These are phyloP conservation scores for Yarrowia phangngaensis DNA, from an alignment of 805 yeast genomes.

Conservation along the genomic window DNA sequence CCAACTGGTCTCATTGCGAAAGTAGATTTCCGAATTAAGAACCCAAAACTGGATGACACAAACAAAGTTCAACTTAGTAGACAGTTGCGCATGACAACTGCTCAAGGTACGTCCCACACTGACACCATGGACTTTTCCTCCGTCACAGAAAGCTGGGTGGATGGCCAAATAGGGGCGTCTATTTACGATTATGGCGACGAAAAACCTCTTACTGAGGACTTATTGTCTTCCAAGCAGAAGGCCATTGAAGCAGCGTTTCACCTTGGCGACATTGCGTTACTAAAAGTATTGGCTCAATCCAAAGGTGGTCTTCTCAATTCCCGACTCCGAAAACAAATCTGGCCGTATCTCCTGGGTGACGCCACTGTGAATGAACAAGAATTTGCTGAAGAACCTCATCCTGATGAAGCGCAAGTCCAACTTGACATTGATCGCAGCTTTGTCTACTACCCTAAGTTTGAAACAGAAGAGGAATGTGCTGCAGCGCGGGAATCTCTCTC, in stretches of 20 bases:
- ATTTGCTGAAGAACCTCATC: slow-evolving; percentile 42
- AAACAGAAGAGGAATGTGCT: slow-evolving; percentile 36
- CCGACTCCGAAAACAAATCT: slow-evolving; percentile 1
- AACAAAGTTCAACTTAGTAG: not conserved
- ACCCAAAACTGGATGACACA: not conserved
- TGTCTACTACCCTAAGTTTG: slow-evolving; percentile 42
- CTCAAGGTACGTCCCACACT: too few relatives aligned
- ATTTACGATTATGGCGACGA: slow-evolving; percentile 41
- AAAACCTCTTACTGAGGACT: slow-evolving; percentile 44
- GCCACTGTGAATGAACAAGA: not conserved
- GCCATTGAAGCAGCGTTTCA: slow-evolving; percentile 43
- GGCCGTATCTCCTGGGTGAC: slow-evolving; percentile 12
- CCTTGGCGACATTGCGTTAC: slow-evolving; percentile 36
- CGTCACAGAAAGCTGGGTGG: slow-evolving; percentile 24
- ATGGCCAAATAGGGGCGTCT: slow-evolving; percentile 46
- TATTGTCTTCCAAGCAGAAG: slow-evolving; percentile 37
- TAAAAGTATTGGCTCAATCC: slow-evolving; percentile 36
- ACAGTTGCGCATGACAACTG: too few relatives aligned
- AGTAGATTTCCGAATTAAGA: not conserved
- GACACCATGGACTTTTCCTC: slow-evolving; percentile 16
- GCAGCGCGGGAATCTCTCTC: slow-evolving; percentile 45
- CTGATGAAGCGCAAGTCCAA: slow-evolving; percentile 72
- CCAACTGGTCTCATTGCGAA: slow-evolving; percentile 37
- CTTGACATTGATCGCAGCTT: slow-evolving; percentile 77
- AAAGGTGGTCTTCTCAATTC: slow-evolving; percentile 11